phyloP scores from a whole-genome alignment of 2,329 filamentous ascomycete species.

The Epichloe aotearoae region DNA sequence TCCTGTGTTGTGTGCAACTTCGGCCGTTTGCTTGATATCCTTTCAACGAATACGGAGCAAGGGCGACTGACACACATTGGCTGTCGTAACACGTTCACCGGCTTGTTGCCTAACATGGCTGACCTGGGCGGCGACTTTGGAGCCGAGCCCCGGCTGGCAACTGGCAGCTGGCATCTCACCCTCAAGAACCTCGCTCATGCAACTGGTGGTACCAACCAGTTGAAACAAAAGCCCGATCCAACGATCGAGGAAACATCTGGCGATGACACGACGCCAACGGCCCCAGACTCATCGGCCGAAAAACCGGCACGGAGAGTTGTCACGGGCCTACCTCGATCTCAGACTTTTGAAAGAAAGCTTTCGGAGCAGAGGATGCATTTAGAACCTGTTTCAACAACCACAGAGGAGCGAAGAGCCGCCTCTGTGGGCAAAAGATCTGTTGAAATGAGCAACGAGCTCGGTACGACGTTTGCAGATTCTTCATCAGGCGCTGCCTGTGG shows the following conservation, averaged over 20 bases:
- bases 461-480: conserved; percentile 21
- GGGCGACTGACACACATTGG: not conserved
- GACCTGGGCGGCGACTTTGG: conserved; percentile 16
- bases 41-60: no score
- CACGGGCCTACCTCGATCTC: conserved; percentile 60
- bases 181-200: conserved; percentile 17
- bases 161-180: conserved; percentile 14
- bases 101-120: conserved; percentile 16
- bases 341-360: conserved; percentile 71
- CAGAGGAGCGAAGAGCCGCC: conserved; percentile 56
- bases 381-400: conserved; percentile 48
- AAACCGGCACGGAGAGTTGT: conserved; percentile 45
- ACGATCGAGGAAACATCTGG: not conserved
- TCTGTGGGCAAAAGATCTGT: conserved; percentile 43
- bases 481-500: conserved; percentile 37
- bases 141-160: conserved; percentile 16
- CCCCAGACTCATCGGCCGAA: not conserved
- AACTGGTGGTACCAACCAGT: conserved; percentile 6
- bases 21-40: not conserved
- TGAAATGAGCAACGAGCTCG: conserved; percentile 2
- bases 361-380: conserved; percentile 68
- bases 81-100: not conserved
- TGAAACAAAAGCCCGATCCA: conserved; percentile 5
- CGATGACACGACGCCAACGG: not conserved
- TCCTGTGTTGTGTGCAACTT: not conserved